phyloP scores from a whole-genome alignment of 1,284 basidiomycete genomes.

The Rhodotorula mucilaginosa region DNA sequence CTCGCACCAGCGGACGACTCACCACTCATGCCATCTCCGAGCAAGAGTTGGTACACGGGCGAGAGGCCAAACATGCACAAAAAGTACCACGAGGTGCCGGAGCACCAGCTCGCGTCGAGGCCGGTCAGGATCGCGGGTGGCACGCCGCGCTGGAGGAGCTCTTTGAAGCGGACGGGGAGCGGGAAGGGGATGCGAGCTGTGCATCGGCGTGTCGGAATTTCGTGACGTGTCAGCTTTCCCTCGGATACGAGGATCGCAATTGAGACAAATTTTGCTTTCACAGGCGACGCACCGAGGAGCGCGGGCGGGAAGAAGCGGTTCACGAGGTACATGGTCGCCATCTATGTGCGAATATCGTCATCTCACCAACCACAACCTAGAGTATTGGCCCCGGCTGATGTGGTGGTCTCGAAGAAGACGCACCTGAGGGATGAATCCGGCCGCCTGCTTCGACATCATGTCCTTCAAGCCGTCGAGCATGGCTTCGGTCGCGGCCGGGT shows the following conservation, averaged over 20 bases:
- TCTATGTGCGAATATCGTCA: slow-evolving; percentile 58
- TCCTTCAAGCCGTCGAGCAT: slow-evolving; percentile 99
- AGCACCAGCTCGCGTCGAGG: slow-evolving; percentile 98
- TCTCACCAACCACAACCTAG: too few species aligned
- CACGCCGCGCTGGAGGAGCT: slow-evolving; percentile 96
- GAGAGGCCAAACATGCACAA: slow-evolving; percentile 98
- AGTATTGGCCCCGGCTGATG: background rate
- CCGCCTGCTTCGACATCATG: slow-evolving; percentile 98
- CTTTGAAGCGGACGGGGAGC: slow-evolving; percentile 93
- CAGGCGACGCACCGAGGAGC: slow-evolving; percentile 74
- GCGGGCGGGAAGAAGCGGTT: slow-evolving; percentile 99
- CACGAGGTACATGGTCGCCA: slow-evolving; percentile 99
- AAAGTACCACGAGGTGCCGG: slow-evolving; percentile 98
- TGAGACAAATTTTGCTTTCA: background rate
- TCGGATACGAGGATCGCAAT: background rate
- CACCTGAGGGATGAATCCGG: slow-evolving; percentile 58
- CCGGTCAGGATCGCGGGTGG: slow-evolving; percentile 70
- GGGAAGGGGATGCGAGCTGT: slow-evolving; percentile 97
- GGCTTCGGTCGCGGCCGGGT: slow-evolving; percentile 89
- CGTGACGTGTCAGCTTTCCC: too few species aligned
- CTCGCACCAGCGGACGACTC: slow-evolving; percentile 15
- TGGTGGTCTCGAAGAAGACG: background rate
- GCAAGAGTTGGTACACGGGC: slow-evolving; percentile 86
- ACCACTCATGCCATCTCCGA: slow-evolving; percentile 83
- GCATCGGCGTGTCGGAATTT: too few species aligned